A percentile compares a stretch with the other conserved stretches of the same genome.
Conservation (phyloP, 305 asterid species). For the Fraxinus dipetala region DNA sequence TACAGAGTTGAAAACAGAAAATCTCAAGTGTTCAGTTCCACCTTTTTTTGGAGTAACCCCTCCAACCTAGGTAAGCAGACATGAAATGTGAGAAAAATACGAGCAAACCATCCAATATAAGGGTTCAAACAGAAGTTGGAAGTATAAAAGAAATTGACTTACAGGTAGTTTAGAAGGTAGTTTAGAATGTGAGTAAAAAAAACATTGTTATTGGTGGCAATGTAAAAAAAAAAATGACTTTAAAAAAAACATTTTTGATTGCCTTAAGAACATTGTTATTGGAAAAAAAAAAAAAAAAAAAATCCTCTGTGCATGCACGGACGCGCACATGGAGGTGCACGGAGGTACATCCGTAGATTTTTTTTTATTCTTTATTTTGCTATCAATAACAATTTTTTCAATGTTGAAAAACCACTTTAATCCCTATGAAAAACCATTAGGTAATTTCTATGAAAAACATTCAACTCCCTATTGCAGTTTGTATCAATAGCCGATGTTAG, state of each 20-base stretch:
- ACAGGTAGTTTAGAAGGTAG: too few relatives aligned
- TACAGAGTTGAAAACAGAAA: slow-evolving; percentile 75
- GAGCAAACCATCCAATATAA: not conserved
- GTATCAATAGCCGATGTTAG: slow-evolving; percentile 2
- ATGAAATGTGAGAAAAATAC: not conserved
- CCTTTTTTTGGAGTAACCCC: slow-evolving; percentile 94
- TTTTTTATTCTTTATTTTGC: too few relatives aligned
- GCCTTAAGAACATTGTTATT: too few relatives aligned
- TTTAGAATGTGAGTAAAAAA: too few relatives aligned
- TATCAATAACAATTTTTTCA: too few relatives aligned
- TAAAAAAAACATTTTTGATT: too few relatives aligned
- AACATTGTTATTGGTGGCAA: too few relatives aligned
- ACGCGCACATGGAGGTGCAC: too few relatives aligned
- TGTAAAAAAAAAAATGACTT: too few relatives aligned
- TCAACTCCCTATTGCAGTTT: not conserved
- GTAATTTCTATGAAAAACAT: not conserved
- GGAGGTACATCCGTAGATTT: too few relatives aligned
- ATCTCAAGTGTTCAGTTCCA: slow-evolving; percentile 35
- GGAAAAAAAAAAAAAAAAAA: too few relatives aligned
- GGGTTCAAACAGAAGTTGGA: not conserved
- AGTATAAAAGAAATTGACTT: not conserved
- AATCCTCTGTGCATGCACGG: too few relatives aligned
- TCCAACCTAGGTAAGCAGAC: slow-evolving; percentile 61
- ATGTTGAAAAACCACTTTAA: not conserved
- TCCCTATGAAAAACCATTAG: not conserved